Evolutionary conservation across 257 asterid genomes (phyloP).

Genomic region (Penstemon davidsonii): DNA sequence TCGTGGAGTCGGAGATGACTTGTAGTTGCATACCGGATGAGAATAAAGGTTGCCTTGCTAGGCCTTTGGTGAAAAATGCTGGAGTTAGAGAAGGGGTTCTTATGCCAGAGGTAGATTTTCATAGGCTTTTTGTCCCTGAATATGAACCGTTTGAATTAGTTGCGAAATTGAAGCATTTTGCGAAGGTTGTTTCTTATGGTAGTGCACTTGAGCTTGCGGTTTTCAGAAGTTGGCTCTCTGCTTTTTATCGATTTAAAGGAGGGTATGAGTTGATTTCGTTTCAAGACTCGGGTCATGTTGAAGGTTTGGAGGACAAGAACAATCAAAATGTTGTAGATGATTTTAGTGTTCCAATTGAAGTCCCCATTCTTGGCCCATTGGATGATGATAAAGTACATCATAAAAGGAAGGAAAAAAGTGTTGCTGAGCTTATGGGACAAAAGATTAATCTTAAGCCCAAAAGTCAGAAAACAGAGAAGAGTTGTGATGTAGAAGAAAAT

Average conservation of each 20-base stretch:
- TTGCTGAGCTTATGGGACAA: constrained; percentile 61
- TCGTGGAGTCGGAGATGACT: constrained; percentile 43
- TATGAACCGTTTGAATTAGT: constrained; percentile 46
- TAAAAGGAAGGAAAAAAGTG: constrained; percentile 65
- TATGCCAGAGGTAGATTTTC: constrained; percentile 52
- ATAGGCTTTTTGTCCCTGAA: constrained; percentile 38
- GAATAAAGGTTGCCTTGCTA: constrained; percentile 35
- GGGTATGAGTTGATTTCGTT: constrained; percentile 38
- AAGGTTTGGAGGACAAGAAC: constrained; percentile 63
- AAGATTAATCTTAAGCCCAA: constrained; percentile 17
- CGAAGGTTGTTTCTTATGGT: constrained; percentile 28
- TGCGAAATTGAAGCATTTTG: constrained; percentile 32
- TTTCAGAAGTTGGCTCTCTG: constrained; percentile 61
- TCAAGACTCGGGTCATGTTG: constrained; percentile 44
- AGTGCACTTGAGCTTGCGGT: constrained; percentile 47
- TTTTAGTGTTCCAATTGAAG: constrained; percentile 37
- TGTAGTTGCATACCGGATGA: constrained; percentile 52
- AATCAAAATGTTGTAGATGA: constrained; percentile 23
- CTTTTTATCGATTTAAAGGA: constrained; percentile 48
- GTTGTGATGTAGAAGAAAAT: constrained; percentile 29
- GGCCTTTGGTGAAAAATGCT: constrained; percentile 47
- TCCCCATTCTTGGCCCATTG: constrained; percentile 41
- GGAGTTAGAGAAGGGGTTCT: constrained; percentile 54
- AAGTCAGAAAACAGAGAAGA: constrained; percentile 27
- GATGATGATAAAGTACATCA: constrained; percentile 43